Evolutionary conservation across 306 rosid species (phyloP), one percentile per base, ranked within the genome.

Genomic region (Lathyrus aphaca): DNA sequence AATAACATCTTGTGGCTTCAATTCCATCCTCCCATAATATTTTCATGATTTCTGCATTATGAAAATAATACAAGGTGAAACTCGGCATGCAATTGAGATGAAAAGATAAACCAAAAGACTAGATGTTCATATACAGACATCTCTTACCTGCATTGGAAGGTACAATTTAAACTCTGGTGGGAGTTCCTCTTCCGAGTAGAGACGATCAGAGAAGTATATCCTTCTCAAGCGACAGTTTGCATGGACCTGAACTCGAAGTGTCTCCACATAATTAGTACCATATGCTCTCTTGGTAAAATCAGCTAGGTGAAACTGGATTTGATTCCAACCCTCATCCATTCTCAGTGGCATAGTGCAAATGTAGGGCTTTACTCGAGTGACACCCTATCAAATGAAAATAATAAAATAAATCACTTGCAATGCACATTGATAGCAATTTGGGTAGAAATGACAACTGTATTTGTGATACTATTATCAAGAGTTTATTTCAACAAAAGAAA

Each of bases 241-340:
- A 72, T 94, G 99, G 66, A 91, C 92, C 89, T 91, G 99, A 77
- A 91, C 99, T 27, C 96, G 87, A 81, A 94, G 82, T 1, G 96
- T 94, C 89, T 94, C 99, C 5, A 87, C 93, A 68, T 94, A 91
- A 66, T 94, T 94, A n/a, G 99, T 94, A 51, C 99, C 97, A 73
- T 94, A 91, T 18, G 99, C 99, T 80, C 95, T 91, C 85, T 89
- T 81, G 32, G 92, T 91, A 65, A 94, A 86, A 82, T 94, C 99
- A 32, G 62, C 86, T 30, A 90, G 84, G 82, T 92, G 90, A 54
- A 89, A 82, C 79, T 92, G 96, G 71, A 92, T 90, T 82, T 90
- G 96, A 86, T 92, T 92, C 96, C 98, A 92, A 7, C 98, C 98
- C 15, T 92, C 93, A 69, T 88, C 95, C 95, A 87, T 82, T 72